Conservation (phyloP, 345 rosid species). For the Pseudoturritis turrita region DNA sequence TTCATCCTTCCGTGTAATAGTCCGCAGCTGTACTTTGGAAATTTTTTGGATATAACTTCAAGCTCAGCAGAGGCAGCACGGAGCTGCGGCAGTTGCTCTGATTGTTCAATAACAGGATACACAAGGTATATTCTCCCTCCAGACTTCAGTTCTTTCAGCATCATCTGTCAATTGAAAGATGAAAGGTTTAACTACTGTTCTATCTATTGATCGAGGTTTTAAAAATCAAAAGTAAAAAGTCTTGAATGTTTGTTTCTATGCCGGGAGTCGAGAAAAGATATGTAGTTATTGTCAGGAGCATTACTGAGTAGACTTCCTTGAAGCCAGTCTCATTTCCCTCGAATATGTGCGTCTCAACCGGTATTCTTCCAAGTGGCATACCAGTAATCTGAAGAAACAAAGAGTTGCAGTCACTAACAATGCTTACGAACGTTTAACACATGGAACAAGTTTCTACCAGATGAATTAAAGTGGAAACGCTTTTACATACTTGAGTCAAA, state of each 20-base stretch:
- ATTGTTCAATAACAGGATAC: constrained; percentile 82
- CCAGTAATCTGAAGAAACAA: constrained; percentile 66
- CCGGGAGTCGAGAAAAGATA: no score
- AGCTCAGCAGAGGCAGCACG: constrained; percentile 86
- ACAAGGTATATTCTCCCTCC: constrained; percentile 87
- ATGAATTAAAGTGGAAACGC: background rate
- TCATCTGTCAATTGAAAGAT: constrained; percentile 54
- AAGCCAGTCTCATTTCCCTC: constrained; percentile 62
- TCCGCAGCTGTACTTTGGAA: constrained; percentile 71
- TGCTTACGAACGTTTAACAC: background rate
- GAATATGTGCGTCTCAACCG: constrained; percentile 66
- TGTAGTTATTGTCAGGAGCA: constrained; percentile 4
- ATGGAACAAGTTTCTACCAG: constrained; percentile 8
- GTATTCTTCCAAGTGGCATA: constrained; percentile 91
- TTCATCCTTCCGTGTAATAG: constrained; percentile 89
- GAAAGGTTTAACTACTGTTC: background rate
- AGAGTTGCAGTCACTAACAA: background rate
- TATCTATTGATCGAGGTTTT: background rate
- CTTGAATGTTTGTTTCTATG: background rate
- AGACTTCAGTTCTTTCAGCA: constrained; percentile 62
- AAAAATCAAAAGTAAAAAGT: background rate
- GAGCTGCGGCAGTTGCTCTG: constrained; percentile 93
- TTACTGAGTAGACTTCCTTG: constrained; percentile 67
- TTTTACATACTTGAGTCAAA: constrained; percentile 66
- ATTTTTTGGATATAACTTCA: constrained; percentile 50